Conservation (phyloP, 2,329 filamentous ascomycete species). For the Beauveria medogensis region DNA sequence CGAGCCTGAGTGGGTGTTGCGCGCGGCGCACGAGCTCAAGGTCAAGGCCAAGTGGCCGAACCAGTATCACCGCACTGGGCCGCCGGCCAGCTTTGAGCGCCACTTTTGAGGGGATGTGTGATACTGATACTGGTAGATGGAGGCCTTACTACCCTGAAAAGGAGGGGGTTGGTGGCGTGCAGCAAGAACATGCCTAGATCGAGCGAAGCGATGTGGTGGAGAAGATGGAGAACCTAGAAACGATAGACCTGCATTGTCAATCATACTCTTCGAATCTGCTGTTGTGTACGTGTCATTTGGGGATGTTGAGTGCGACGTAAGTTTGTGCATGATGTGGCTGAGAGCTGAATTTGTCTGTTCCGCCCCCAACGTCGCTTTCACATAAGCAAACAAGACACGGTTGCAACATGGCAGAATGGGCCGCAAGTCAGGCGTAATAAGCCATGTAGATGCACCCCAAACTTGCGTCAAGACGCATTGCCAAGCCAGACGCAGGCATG, state of each 20-base stretch:
- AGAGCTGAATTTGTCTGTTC: not conserved
- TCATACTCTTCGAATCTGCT: not conserved
- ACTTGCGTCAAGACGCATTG: too few species aligned
- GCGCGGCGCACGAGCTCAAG: slow-evolving; percentile 62
- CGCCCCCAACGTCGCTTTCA: not conserved
- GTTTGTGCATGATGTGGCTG: not conserved
- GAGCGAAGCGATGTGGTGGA: too few species aligned
- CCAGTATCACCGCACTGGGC: slow-evolving; percentile 45
- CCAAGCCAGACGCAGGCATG: too few species aligned
- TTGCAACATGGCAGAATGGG: too few species aligned
- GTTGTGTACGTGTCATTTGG: not conserved
- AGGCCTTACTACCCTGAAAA: not conserved
- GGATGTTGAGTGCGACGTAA: not conserved
- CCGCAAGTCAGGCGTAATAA: too few species aligned
- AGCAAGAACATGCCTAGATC: too few species aligned
- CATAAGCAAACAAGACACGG: not conserved
- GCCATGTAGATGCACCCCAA: too few species aligned
- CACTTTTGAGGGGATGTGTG: not conserved
- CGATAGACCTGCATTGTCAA: not conserved
- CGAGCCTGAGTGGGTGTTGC: slow-evolving; percentile 71
- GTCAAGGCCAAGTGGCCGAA: slow-evolving; percentile 64
- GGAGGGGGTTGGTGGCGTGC: not conserved
- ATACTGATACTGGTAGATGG: too few species aligned
- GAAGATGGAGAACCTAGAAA: too few species aligned
- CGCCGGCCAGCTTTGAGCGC: slow-evolving; percentile 10